Conservation (phyloP, 805 yeast species). For the Blastobotrys attinorum region DNA sequence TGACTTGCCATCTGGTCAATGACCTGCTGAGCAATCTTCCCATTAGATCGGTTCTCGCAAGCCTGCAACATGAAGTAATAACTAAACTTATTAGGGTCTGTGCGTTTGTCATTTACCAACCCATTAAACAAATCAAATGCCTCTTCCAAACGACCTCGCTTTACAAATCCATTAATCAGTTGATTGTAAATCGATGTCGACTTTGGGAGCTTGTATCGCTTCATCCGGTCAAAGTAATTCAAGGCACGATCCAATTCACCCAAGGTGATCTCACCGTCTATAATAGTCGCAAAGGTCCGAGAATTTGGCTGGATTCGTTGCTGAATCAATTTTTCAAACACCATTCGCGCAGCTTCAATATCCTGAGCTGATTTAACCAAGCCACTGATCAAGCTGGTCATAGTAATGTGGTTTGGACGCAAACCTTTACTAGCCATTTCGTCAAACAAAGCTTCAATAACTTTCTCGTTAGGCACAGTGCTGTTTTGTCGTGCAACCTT, state of each 20-base stretch:
- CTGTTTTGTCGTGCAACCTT: conserved; percentile 40
- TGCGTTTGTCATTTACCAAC: conserved; percentile 10
- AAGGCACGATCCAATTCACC: conserved; percentile 21
- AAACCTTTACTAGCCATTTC: conserved; percentile 36
- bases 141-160: conserved; percentile 11
- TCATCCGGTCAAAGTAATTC: conserved; percentile 17
- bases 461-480: conserved; percentile 26
- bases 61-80: conserved; percentile 21
- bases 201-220: conserved; percentile 19
- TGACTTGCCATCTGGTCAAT: conserved; percentile 7
- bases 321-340: conserved; percentile 37
- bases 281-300: conserved; percentile 25
- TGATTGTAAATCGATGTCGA: conserved; percentile 26
- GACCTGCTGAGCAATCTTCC: conserved; percentile 8
- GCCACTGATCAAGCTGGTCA: conserved; percentile 47
- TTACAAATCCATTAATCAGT: conserved; percentile 22
- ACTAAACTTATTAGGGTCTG: conserved; percentile 24
- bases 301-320: conserved; percentile 23
- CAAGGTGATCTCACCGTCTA: conserved; percentile 24
- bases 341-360: conserved; percentile 41
- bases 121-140: conserved; percentile 18
- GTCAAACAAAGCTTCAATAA: conserved; percentile 33
- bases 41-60: conserved; percentile 5
- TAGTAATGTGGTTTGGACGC: conserved; percentile 38
- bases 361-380: conserved; percentile 42